Conservation (phyloP, 176 grass and related monocot species). For the Ensete ventricosum region DNA sequence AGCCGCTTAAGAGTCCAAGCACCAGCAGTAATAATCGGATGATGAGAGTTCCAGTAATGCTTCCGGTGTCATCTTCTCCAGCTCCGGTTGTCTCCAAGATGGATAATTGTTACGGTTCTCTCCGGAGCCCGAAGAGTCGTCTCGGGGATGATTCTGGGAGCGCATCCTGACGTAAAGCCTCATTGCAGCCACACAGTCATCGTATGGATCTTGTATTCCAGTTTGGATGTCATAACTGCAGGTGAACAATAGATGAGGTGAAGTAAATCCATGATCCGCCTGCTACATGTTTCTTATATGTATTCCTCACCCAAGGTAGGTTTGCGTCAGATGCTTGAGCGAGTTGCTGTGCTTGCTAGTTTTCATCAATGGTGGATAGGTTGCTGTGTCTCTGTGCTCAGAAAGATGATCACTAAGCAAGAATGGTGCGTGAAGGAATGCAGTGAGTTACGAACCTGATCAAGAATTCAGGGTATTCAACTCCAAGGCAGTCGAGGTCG, state of each 20-base stretch:
- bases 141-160: constrained; percentile 47
- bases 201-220: constrained; percentile 65
- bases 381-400: constrained; percentile 52
- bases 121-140: constrained; percentile 47
- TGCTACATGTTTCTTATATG: not conserved
- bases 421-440: not conserved
- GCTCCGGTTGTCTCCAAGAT: constrained; percentile 63
- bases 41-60: constrained; percentile 57
- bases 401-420: not conserved
- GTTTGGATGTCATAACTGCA: constrained; percentile 72
- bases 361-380: constrained; percentile 88
- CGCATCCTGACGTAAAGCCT: constrained; percentile 67
- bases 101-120: constrained; percentile 63
- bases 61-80: constrained; percentile 89
- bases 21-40: constrained; percentile 94
- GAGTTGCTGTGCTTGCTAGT: constrained; percentile 92
- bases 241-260: too few relatives aligned
- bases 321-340: constrained; percentile 68
- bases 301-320: constrained; percentile 70
- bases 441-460: constrained; percentile 36
- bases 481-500: constrained; percentile 61
- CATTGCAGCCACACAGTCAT: constrained; percentile 64
- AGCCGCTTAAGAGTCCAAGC: constrained; percentile 43
- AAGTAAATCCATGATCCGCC: too few relatives aligned
- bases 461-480: constrained; percentile 68